A percentile compares a stretch with the other conserved stretches of the same genome.
Evolutionary conservation across 148 eudicot genomes (phyloP).

Genomic region (Nepenthes mirabilis): DNA sequence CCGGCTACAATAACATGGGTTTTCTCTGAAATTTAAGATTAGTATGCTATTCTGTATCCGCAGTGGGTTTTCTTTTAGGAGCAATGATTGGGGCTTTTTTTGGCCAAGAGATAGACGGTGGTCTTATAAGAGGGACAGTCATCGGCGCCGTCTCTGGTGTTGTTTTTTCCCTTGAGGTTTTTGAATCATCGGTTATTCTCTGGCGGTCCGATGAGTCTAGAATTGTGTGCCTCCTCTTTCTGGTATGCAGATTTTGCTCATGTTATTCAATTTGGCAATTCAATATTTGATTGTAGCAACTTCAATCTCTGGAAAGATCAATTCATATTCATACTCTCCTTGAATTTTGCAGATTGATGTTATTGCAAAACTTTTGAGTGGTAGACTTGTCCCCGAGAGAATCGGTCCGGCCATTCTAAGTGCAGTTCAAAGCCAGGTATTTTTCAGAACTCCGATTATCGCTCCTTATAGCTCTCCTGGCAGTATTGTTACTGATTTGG

Average conservation of each 20-base stretch:
- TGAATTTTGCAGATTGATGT: constrained; percentile 70
- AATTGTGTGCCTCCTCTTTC: constrained; percentile 70
- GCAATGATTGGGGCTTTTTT: constrained; percentile 95
- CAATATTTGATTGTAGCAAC: no score
- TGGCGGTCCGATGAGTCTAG: constrained; percentile 98
- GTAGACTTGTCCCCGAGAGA: constrained; percentile 90
- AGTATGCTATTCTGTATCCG: constrained; percentile 11
- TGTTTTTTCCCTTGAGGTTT: constrained; percentile 96
- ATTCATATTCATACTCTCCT: background rate
- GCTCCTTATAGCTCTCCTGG: no score
- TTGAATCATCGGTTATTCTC: constrained; percentile 74
- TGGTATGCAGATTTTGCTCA: constrained; percentile 25
- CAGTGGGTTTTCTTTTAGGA: constrained; percentile 91
- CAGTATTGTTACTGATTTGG: no score
- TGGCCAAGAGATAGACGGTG: constrained; percentile 97
- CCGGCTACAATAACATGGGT: no score
- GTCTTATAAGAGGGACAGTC: constrained; percentile 89
- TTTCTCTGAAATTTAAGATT: no score
- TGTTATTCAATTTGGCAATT: no score
- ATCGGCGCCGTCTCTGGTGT: constrained; percentile 99
- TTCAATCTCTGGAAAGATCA: background rate
- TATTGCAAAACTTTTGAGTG: constrained; percentile 78
- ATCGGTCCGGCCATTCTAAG: constrained; percentile 97
- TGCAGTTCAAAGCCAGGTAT: constrained; percentile 98
- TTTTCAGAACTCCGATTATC: no score